Conservation (phyloP, 2,329 filamentous ascomycete genomes). For the Fusarium globosum region DNA sequence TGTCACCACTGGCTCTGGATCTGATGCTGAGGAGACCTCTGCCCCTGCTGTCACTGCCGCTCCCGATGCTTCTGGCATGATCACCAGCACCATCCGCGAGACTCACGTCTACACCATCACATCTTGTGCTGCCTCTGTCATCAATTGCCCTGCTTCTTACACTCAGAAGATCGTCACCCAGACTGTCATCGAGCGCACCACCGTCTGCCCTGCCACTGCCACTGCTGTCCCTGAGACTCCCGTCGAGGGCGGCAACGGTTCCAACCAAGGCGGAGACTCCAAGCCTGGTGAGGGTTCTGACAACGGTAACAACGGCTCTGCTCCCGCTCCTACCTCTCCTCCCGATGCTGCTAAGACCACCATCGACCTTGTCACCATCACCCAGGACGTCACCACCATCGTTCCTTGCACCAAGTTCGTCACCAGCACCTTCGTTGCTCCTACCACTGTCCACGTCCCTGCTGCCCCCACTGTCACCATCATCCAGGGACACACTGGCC, state of each 20-base stretch:
- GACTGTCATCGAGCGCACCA: conserved; percentile 34
- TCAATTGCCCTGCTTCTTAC: conserved; percentile 54
- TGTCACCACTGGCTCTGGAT: conserved; percentile 3
- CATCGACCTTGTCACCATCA: conserved; percentile 36
- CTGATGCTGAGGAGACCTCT: conserved; percentile 19
- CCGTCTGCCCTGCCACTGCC: conserved; percentile 40
- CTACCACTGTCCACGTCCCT: conserved; percentile 21
- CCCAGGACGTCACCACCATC: conserved; percentile 41
- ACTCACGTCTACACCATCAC: conserved; percentile 49
- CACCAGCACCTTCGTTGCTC: conserved; percentile 39
- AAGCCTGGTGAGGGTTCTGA: not conserved
- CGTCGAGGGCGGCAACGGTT: not conserved
- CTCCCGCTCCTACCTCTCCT: conserved; percentile 20
- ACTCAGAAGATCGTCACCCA: conserved; percentile 48
- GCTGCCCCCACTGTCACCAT: conserved; percentile 32
- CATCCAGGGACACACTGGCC: conserved; percentile 20
- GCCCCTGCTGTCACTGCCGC: conserved; percentile 15
- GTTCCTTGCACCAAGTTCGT: conserved; percentile 40
- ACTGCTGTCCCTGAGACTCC: conserved; percentile 14
- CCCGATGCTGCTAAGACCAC: conserved; percentile 16
- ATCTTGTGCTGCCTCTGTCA: conserved; percentile 50
- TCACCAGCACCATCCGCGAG: conserved; percentile 38
- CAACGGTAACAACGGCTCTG: not conserved
- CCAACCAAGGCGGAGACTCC: not conserved
- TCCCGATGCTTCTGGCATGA: conserved; percentile 27